Base-by-base conservation (phyloP, 345 rosid genomes). In the Populus alba region DNA sequence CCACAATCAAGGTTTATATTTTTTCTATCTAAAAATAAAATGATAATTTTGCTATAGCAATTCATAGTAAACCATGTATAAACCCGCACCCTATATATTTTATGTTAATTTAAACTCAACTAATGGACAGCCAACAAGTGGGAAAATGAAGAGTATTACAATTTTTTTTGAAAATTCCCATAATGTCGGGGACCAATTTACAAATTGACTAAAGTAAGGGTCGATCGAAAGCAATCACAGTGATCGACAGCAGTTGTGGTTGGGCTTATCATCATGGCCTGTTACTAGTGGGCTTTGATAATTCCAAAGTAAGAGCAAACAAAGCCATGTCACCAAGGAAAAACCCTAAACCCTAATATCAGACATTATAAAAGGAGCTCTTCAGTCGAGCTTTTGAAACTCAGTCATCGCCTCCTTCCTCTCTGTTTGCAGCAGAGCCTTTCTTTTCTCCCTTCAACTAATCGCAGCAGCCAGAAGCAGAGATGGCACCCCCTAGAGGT, bases 401-500 rank as follows among this genome's bases (percentile, higher is more conserved):
- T 43, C 2, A 3, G 6, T 17, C n/a, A 4, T 62, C 62, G 70
- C 77, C 71, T 39, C 55, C 67, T 13, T n/a, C 63, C 63, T 10
- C 38, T 27, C 78, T 35, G 17, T 15, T 27, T 13, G 51, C 29
- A 25, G 70, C 25, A 59, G 63, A 11, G 11, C n/a, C 1, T 61
- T 25, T 33, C 69, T 13, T 29, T n/a, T 5, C 67, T 11, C 45
- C 11, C 29, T 8, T 20, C 31, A 16, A 17, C 15, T n/a, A 7
- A 27, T 0, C 35, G 16, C 15, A 25, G 29, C 37, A 11, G 18
- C 33, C 33, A 7, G 37, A 16, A 74, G 70, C 47, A 20, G 29
- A 6, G 1, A 79, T 79, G 81, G 53, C 57, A 18, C 77, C 77
- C 8, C 77, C 81, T 22, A 79, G 81, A 79, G 81, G 81, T 79